These are phyloP conservation scores for Blastocystis hominis DNA, from an alignment of 352 stramenopile species.

Conservation along the genomic window DNA sequence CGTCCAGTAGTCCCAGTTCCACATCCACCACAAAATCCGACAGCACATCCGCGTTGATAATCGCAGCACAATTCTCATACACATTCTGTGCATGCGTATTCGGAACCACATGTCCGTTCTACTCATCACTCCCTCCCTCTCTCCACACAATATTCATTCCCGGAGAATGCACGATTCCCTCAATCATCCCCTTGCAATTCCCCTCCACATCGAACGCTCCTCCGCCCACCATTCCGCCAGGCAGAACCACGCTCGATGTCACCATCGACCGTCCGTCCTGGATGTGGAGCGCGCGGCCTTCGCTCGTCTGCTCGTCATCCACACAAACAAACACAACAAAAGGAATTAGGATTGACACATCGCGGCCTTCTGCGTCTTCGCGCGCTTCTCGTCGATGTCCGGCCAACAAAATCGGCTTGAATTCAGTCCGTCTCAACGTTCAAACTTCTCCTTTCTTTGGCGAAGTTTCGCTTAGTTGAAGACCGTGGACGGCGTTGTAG, in stretches of 20 bases:
- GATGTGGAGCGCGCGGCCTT: neutral
- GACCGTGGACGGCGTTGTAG: conserved; percentile 13
- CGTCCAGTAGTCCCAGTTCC: conserved; percentile 39
- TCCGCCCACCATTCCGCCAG: neutral
- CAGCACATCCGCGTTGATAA: neutral
- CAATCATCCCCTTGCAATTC: conserved; percentile 46
- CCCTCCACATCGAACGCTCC: conserved; percentile 19
- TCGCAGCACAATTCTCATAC: conserved; percentile 42
- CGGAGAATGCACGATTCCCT: conserved; percentile 22
- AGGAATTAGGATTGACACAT: conserved; percentile 24
- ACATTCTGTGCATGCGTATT: conserved; percentile 53
- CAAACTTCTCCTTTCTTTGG: conserved; percentile 9
- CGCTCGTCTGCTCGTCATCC: neutral
- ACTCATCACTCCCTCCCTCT: neutral
- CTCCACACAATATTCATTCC: neutral
- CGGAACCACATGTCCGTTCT: conserved; percentile 15
- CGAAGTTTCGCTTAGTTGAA: neutral
- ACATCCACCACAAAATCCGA: conserved; percentile 39
- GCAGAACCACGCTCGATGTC: neutral
- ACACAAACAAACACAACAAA: neutral
- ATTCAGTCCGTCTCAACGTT: neutral
- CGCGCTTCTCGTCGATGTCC: neutral
- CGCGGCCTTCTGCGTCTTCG: neutral
- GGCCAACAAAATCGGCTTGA: neutral
- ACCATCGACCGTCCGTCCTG: conserved; percentile 22